phyloP scores from a whole-genome alignment of 768 basidiomycete genomes.

The Coprinopsis cinerea region DNA sequence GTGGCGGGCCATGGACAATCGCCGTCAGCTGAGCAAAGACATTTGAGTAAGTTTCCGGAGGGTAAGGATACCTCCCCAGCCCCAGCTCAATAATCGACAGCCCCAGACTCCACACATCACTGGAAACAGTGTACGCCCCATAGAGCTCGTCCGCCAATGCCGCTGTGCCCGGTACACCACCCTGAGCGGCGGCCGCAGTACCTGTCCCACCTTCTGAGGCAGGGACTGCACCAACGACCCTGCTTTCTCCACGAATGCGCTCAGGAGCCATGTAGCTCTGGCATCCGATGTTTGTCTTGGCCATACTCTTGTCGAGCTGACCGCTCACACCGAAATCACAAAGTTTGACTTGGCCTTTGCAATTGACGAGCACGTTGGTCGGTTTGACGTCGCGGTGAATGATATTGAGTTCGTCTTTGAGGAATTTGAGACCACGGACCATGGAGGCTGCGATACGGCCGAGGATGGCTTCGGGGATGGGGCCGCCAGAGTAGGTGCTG shows the following conservation, averaged over 20 bases:
- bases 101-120: constrained; percentile 97
- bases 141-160: constrained; percentile 43
- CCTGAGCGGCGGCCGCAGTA: background rate
- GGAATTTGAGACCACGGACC: constrained; percentile 86
- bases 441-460: constrained; percentile 75
- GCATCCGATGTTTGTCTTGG: constrained; percentile 98
- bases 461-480: constrained; percentile 76
- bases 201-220: background rate
- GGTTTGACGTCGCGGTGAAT: constrained; percentile 83
- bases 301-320: constrained; percentile 91
- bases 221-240: constrained; percentile 18
- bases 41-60: constrained; percentile 94
- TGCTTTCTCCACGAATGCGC: constrained; percentile 91
- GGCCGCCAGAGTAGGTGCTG: constrained; percentile 29
- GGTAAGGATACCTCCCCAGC: constrained; percentile 89
- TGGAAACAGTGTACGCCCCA: constrained; percentile 91
- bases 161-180: constrained; percentile 3
- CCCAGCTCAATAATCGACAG: constrained; percentile 92
- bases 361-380: constrained; percentile 88
- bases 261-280: constrained; percentile 99
- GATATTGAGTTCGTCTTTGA: constrained; percentile 91
- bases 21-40: constrained; percentile 95
- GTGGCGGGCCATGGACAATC: constrained; percentile 93
- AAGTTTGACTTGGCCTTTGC: constrained; percentile 84
- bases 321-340: constrained; percentile 99